A percentile compares a stretch with the other conserved stretches of the same genome.
These are phyloP conservation scores for Dimocarpus longan DNA, from an alignment of 345 rosid genomes.

Conservation along the genomic window DNA sequence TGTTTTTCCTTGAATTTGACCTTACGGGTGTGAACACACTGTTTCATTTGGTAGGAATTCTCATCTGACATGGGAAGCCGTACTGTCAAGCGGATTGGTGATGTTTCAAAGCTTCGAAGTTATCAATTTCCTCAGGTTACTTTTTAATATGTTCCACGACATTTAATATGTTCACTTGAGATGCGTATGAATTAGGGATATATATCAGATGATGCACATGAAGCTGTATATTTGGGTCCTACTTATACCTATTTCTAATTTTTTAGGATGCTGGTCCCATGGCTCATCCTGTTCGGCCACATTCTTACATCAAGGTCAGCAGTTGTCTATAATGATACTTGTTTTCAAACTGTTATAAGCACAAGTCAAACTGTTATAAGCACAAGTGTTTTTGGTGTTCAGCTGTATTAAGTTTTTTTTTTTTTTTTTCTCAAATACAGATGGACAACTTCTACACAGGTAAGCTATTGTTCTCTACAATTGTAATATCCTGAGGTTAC, in stretches of 20 bases:
- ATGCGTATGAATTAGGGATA: not conserved
- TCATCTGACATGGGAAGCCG: conserved; percentile 99
- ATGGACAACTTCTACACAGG: conserved; percentile 99
- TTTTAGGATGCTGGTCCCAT: conserved; percentile 97
- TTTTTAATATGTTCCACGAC: conserved; percentile 4
- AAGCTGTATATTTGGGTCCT: not conserved
- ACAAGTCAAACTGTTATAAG: conserved; percentile 4
- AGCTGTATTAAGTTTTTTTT: conserved; percentile 21
- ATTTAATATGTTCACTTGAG: not conserved
- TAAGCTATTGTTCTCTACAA: conserved; percentile 36
- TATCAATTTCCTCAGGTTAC: conserved; percentile 92
- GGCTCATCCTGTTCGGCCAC: conserved; percentile 99
- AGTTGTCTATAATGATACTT: not conserved
- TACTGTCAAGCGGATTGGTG: conserved; percentile 91
- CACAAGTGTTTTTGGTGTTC: not conserved
- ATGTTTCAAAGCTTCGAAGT: conserved; percentile 88
- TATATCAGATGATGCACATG: not conserved
- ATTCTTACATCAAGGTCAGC: conserved; percentile 94
- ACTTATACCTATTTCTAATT: conserved; percentile 9
- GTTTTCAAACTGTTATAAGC: conserved; percentile 3
- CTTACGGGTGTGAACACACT: conserved; percentile 2
- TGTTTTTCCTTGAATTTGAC: not conserved
- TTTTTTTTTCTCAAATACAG: conserved; percentile 40
- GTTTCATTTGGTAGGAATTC: conserved; percentile 64
- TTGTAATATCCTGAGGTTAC: conserved; percentile 2